Evolutionary conservation across 139 green algal genomes (phyloP), one percentile per base, ranked within the genome.

Genomic region (Desmodesmus armatus): DNA sequence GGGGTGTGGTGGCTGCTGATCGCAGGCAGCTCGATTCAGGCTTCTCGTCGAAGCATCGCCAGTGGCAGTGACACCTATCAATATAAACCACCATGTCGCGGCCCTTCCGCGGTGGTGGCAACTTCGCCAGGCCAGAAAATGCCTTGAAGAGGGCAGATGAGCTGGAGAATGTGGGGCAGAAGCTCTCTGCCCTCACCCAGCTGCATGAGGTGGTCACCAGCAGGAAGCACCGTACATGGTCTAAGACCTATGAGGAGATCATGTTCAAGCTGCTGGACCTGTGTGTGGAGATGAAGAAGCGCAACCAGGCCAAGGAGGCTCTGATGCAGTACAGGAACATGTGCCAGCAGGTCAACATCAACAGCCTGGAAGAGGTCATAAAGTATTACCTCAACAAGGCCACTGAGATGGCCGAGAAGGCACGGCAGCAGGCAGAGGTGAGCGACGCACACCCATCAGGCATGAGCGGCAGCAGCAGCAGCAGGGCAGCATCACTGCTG

Each of bases 291-390:
- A 96, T 96, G 90, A 95, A 96, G 90, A 92, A 93, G 89, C 96
- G 97, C 31, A 94, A 97, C 62, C 95, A 98, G 39, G 95, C 94
- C 76, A 99, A 99, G 93, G 98, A 99, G 84, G 98, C 96, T 15
- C 92, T 99, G 66, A 98, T 99, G 83, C 96, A 99, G 91, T 99
- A 99, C 90, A 91, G 98, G 29, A 99, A 99, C 87, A 94, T 98
- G 44, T 99, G 96, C 87, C 98, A 99, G 91, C 91, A 94, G 33
- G 94, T 97, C 15, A 99, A 99, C 87, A 97, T 99, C 67, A 90
- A 86, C 58, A 98, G 94, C 33, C 93, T 99, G 37, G 97, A 99
- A 88, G 95, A 98, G 80, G 97, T 99, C 41, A 98, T 99, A 85
- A 99, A 98, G 89, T 94, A 99, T 85, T 98, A 99, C 88, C 89